These are phyloP conservation scores for Pistacia vera DNA, from an alignment of 345 rosid genomes.

Conservation along the genomic window DNA sequence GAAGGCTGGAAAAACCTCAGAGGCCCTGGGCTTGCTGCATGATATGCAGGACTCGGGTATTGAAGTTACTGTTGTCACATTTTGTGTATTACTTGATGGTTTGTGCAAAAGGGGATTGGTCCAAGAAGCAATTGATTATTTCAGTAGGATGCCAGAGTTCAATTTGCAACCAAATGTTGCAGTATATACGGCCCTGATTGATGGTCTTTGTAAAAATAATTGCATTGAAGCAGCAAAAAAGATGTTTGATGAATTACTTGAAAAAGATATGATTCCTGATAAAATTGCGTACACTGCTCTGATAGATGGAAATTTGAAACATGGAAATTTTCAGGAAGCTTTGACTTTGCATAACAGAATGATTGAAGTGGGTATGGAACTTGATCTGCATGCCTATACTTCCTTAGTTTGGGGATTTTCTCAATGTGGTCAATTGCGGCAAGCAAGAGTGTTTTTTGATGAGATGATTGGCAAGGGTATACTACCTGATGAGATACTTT, in stretches of 20 bases:
- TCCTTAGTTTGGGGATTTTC: slow-evolving; percentile 63
- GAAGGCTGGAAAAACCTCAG: slow-evolving; percentile 47
- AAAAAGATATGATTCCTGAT: slow-evolving; percentile 51
- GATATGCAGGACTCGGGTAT: slow-evolving; percentile 45
- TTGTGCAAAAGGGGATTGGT: slow-evolving; percentile 63
- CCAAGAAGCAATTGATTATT: slow-evolving; percentile 56
- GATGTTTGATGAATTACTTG: slow-evolving; percentile 52
- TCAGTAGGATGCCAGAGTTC: slow-evolving; percentile 45
- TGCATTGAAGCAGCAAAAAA: slow-evolving; percentile 51
- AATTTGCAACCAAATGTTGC: slow-evolving; percentile 59
- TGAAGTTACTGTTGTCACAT: slow-evolving; percentile 66
- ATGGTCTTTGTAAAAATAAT: slow-evolving; percentile 71
- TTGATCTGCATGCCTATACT: slow-evolving; percentile 72
- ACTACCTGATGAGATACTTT: slow-evolving; percentile 62
- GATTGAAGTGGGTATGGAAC: slow-evolving; percentile 60
- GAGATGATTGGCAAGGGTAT: slow-evolving; percentile 67
- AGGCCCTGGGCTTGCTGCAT: slow-evolving; percentile 50
- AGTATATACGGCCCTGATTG: slow-evolving; percentile 67
- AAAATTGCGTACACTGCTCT: slow-evolving; percentile 57
- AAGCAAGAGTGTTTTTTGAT: slow-evolving; percentile 51
- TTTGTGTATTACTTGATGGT: slow-evolving; percentile 72
- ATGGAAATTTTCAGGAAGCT: slow-evolving; percentile 53
- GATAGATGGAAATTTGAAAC: slow-evolving; percentile 67
- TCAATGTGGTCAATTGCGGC: slow-evolving; percentile 51
- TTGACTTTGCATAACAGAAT: slow-evolving; percentile 46